Conservation (phyloP, 257 asterid species). For the Solanum etuberosum region DNA sequence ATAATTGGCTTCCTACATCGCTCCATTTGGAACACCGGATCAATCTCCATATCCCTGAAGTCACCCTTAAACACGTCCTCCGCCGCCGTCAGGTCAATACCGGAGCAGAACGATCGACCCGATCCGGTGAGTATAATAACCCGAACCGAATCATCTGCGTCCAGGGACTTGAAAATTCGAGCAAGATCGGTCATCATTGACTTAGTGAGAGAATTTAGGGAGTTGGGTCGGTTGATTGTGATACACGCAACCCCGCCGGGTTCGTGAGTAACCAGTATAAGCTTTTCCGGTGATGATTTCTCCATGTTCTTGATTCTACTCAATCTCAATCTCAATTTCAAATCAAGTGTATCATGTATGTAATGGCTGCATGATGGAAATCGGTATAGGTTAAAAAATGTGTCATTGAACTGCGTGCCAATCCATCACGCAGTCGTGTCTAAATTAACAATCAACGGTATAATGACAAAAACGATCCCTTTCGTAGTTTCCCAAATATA, state of each 20-base stretch:
- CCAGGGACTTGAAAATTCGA: constrained; percentile 35
- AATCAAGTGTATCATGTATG: not conserved
- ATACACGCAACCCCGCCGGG: constrained; percentile 49
- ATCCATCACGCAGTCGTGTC: not conserved
- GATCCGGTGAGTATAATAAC: constrained; percentile 62
- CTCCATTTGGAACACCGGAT: constrained; percentile 89
- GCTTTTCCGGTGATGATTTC: constrained; percentile 42
- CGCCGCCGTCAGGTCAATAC: constrained; percentile 84
- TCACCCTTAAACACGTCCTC: constrained; percentile 89
- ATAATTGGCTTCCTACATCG: constrained; percentile 71
- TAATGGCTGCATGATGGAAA: not conserved
- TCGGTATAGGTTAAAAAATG: not conserved
- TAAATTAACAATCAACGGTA: not conserved
- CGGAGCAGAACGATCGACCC: constrained; percentile 90
- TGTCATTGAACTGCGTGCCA: constrained; percentile 1
- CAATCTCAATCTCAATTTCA: not conserved
- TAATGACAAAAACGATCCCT: not conserved
- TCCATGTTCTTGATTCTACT: constrained; percentile 21
- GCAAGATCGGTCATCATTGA: constrained; percentile 67
- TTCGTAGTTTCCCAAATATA: too few relatives aligned
- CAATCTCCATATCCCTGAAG: constrained; percentile 63
- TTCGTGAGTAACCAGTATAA: constrained; percentile 46
- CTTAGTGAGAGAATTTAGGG: constrained; percentile 67
- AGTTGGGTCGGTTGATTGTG: constrained; percentile 73
- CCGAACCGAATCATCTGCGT: constrained; percentile 50